These are phyloP conservation scores for Eimeria falciformis DNA, from an alignment of 169 alveolate genomes.

Conservation along the genomic window DNA sequence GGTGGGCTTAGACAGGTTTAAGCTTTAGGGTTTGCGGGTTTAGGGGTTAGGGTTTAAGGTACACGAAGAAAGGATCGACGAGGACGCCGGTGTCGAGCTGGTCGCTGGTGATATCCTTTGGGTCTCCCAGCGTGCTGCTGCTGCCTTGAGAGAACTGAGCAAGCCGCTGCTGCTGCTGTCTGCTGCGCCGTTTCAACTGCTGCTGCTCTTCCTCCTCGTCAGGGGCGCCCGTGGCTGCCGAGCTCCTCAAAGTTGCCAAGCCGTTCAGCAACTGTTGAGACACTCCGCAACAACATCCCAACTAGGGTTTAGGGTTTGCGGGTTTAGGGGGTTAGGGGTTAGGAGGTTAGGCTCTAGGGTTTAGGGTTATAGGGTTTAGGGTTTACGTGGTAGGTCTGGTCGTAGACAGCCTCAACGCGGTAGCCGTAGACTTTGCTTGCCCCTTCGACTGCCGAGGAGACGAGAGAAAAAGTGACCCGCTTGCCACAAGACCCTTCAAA, in stretches of 20 bases:
- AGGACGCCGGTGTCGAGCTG: conserved; percentile 30
- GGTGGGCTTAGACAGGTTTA: too few relatives aligned
- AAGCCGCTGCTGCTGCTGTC: conserved; percentile 52
- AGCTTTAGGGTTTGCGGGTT: neutral
- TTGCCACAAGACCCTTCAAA: too few relatives aligned
- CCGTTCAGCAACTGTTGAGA: conserved; percentile 14
- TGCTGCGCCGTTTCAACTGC: neutral
- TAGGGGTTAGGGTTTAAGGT: neutral
- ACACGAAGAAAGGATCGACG: conserved; percentile 53
- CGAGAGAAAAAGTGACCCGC: conserved; percentile 24
- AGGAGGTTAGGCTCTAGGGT: too few relatives aligned
- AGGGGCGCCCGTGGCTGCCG: neutral
- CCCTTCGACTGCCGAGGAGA: conserved; percentile 52
- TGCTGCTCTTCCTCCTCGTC: conserved; percentile 14
- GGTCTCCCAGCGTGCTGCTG: conserved; percentile 9
- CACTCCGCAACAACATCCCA: neutral
- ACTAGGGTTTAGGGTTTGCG: neutral
- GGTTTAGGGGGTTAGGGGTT: too few relatives aligned
- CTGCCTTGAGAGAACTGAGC: conserved; percentile 36
- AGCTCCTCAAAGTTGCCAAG: neutral
- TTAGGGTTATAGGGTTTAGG: too few relatives aligned
- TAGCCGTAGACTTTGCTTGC: conserved; percentile 43
- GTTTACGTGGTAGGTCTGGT: conserved; percentile 36
- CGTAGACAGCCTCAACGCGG: conserved; percentile 63
- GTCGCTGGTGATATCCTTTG: neutral